These are phyloP conservation scores for Phytophthora lateralis DNA, from an alignment of 352 stramenopile species.

Conservation along the genomic window DNA sequence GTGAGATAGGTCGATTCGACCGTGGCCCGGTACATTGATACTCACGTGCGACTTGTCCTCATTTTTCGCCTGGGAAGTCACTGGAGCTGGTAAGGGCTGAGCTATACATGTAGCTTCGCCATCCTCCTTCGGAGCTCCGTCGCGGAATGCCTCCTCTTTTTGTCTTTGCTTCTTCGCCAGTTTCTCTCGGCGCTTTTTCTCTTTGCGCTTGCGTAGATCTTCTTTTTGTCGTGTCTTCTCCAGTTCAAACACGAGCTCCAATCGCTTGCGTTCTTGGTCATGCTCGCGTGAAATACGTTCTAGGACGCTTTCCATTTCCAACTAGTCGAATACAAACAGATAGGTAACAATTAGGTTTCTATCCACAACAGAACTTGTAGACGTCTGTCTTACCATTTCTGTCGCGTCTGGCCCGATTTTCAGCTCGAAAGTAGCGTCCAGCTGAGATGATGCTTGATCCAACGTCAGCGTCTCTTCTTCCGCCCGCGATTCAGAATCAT, in stretches of 20 bases:
- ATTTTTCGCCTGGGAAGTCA: conserved; percentile 32
- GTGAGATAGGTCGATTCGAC: conserved; percentile 52
- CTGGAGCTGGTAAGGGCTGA: conserved; percentile 19
- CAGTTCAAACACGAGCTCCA: conserved; percentile 69
- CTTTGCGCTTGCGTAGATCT: conserved; percentile 66
- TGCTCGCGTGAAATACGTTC: conserved; percentile 72
- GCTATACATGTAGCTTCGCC: conserved; percentile 5
- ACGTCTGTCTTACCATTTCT: conserved; percentile 27
- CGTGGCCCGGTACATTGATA: conserved; percentile 52
- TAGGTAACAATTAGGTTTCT: not conserved
- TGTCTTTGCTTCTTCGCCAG: conserved; percentile 56
- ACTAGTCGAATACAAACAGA: conserved; percentile 20
- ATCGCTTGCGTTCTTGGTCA: conserved; percentile 59
- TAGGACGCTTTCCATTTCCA: conserved; percentile 65
- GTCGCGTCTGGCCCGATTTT: conserved; percentile 20
- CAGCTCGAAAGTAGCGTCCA: conserved; percentile 36
- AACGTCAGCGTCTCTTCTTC: conserved; percentile 16
- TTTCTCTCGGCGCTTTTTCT: conserved; percentile 63
- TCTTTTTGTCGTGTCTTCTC: conserved; percentile 76
- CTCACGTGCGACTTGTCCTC: conserved; percentile 19
- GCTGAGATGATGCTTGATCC: conserved; percentile 36
- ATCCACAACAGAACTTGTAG: not conserved
- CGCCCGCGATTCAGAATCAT: not conserved
- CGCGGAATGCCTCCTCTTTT: conserved; percentile 13
- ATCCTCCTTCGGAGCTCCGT: conserved; percentile 12